Percentiles rank a stretch among this genome's conserved stretches.
These are phyloP conservation scores for Apiospora marii DNA, from an alignment of 2,329 filamentous ascomycete species.

Conservation along the genomic window DNA sequence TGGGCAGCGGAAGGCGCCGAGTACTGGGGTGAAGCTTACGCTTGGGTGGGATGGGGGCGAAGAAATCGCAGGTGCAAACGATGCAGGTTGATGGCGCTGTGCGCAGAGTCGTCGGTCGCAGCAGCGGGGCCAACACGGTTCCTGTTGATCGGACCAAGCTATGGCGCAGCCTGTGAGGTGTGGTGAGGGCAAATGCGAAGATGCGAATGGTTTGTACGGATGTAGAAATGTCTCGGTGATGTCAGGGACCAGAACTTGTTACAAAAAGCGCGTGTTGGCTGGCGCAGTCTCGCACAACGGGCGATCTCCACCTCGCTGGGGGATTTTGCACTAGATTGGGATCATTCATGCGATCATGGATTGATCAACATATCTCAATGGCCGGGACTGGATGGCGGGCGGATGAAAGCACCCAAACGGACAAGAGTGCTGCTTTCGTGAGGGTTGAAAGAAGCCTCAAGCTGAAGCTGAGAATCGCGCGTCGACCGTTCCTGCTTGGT, in stretches of 20 bases:
- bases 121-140: background rate
- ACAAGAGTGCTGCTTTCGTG: background rate
- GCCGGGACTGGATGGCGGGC: background rate
- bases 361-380: background rate
- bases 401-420: background rate
- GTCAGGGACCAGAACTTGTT: constrained; percentile 5
- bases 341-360: constrained; percentile 1
- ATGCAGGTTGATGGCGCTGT: background rate
- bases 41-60: background rate
- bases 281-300: constrained; percentile 6
- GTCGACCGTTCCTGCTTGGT: constrained; percentile 9
- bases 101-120: background rate
- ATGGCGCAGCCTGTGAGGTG: background rate
- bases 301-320: constrained; percentile 16
- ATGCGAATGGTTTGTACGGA: background rate
- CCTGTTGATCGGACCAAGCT: background rate
- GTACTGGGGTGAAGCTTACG: background rate
- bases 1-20: background rate
- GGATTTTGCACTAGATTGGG: constrained; percentile 8
- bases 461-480: background rate
- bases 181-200: background rate
- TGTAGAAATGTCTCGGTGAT: constrained; percentile 10
- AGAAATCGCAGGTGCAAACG: background rate
- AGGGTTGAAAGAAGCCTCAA: constrained; percentile 6
- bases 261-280: constrained; percentile 12